Conservation (phyloP, 2,329 filamentous ascomycete species). For the Gaeumannomyces tritici region DNA sequence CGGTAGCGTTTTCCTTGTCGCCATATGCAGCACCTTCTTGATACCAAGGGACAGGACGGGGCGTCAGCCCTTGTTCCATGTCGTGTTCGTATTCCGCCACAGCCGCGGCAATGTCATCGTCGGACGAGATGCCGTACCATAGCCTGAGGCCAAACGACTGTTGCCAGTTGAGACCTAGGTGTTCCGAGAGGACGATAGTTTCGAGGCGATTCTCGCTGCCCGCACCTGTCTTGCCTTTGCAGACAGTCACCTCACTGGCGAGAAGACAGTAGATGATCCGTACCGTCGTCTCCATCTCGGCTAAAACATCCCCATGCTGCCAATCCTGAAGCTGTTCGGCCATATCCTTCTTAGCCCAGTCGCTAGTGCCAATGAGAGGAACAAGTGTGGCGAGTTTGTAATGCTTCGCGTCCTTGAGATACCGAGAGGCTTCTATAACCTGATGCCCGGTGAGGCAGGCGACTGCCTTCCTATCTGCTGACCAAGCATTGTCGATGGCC, state of each 20-base stretch:
- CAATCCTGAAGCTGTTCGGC: slow-evolving; percentile 73
- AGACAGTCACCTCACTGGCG: slow-evolving; percentile 76
- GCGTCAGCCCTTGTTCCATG: slow-evolving; percentile 60
- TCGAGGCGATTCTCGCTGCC: slow-evolving; percentile 71
- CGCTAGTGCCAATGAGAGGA: slow-evolving; percentile 68
- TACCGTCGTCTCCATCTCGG: slow-evolving; percentile 77
- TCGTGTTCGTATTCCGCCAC: slow-evolving; percentile 67
- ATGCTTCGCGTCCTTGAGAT: slow-evolving; percentile 66
- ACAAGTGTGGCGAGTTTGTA: slow-evolving; percentile 30
- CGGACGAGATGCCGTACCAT: slow-evolving; percentile 69
- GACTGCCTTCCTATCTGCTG: slow-evolving; percentile 75
- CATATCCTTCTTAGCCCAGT: slow-evolving; percentile 63
- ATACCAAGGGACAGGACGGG: slow-evolving; percentile 65
- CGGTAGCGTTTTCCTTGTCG: slow-evolving; percentile 41
- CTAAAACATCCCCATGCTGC: slow-evolving; percentile 72
- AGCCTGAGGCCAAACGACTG: slow-evolving; percentile 85
- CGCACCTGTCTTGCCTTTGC: slow-evolving; percentile 64
- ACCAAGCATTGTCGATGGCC: slow-evolving; percentile 47
- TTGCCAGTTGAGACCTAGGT: slow-evolving; percentile 84
- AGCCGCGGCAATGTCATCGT: slow-evolving; percentile 62
- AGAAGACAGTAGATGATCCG: slow-evolving; percentile 85
- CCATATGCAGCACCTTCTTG: slow-evolving; percentile 47
- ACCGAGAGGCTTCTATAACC: slow-evolving; percentile 72
- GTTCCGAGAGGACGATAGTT: slow-evolving; percentile 72
- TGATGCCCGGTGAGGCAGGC: slow-evolving; percentile 70